Evolutionary conservation across 768 basidiomycete genomes (phyloP), one percentile per base, ranked within the genome.

Genomic region (Asterophora parasitica): DNA sequence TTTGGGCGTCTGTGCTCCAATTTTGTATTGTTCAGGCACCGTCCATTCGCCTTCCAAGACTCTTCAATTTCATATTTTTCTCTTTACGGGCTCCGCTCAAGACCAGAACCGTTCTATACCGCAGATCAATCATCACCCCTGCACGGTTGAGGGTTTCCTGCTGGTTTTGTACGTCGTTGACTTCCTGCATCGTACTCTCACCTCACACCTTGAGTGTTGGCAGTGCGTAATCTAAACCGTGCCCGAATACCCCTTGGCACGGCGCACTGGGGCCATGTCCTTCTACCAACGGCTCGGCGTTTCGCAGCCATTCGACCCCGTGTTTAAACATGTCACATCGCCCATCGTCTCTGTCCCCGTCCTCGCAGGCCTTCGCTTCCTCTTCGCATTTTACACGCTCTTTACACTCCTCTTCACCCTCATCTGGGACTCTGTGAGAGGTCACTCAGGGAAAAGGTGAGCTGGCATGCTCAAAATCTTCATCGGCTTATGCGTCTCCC

Each of bases 301-400:
- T 13, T 15, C 42, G 2, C 35, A 30, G 8, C 58, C 63, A 7
- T 74, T 74, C 56, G 73, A 75, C 55, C 56, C 68, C 1, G 12
- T 50, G 1, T 54, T 65, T 51, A 60, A 57, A 49, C 70, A 71
- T 53, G 75, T 81, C 44, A 74, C 81, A 4, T 81, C 78, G 0
- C 74, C 72, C 6, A 42, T 78, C 54, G 53, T 83, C 44, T 65
- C 74, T 3, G 71, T 80, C 11, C 16, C 53, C 12, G 49, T 60
- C 16, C 71, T 85, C 26, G 79, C 72, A 1, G 45, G 46, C 4
- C 50, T 81, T 27, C 71, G 83, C 35, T 57, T 76, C 23, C 46
- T 71, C 2, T 53, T 85, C 23, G 82, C 77, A 0, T 38, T 74
- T 0, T 86, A 83, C 52, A 68, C 75, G 0, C 61, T 81, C 37